Conservation (phyloP, 495 filamentous ascomycete species). For the Aspergillus heteromorphus region DNA sequence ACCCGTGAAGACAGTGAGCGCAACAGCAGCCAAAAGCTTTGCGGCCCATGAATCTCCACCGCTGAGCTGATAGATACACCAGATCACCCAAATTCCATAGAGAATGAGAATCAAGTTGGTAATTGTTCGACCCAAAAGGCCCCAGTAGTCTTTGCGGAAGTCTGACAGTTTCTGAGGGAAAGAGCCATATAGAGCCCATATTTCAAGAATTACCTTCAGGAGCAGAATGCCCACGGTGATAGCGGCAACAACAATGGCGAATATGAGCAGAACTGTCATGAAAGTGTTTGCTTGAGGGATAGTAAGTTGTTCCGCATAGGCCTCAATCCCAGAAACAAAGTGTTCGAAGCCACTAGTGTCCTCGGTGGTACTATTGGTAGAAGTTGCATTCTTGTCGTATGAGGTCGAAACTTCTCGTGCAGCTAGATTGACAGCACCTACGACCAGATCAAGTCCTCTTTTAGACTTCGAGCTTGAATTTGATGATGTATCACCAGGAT, state of each 20-base stretch:
- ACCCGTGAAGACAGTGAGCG: constrained; percentile 71
- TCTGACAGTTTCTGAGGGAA: constrained; percentile 76
- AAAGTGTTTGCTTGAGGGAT: constrained; percentile 90
- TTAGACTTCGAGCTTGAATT: constrained; percentile 41
- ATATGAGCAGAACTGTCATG: constrained; percentile 89
- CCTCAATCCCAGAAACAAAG: constrained; percentile 64
- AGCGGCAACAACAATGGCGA: constrained; percentile 77
- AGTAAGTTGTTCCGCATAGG: constrained; percentile 67
- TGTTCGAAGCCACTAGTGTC: constrained; percentile 36
- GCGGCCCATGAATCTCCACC: constrained; percentile 95
- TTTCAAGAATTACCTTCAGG: constrained; percentile 86
- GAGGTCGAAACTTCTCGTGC: constrained; percentile 48
- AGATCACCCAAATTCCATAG: constrained; percentile 93
- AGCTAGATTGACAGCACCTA: constrained; percentile 41
- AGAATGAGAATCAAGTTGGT: constrained; percentile 87
- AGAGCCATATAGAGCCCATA: constrained; percentile 82
- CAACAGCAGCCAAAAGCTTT: constrained; percentile 76
- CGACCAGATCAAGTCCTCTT: constrained; percentile 48
- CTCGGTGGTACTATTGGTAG: constrained; percentile 16
- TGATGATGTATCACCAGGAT: constrained; percentile 43
- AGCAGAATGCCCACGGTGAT: constrained; percentile 84
- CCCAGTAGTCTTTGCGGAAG: constrained; percentile 97
- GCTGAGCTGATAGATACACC: constrained; percentile 93
- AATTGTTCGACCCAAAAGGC: constrained; percentile 78
- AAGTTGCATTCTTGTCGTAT: constrained; percentile 28